Evolutionary conservation across 441 rosid genomes (phyloP), one percentile per base, ranked within the genome.

Genomic region (Populus hybrid): DNA sequence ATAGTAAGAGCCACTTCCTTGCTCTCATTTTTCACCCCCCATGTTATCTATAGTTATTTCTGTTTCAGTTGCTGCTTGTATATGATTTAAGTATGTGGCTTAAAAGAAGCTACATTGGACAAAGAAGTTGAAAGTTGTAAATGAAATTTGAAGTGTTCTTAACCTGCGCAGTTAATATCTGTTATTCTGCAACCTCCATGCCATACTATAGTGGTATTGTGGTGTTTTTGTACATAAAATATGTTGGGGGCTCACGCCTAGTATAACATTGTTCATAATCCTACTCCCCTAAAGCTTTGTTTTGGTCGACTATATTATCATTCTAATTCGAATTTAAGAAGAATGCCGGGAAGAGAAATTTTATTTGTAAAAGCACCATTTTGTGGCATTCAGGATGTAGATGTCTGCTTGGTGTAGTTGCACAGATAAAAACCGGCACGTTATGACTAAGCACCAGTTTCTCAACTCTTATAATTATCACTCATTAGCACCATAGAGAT

Each of bases 91-190:
- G 18, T 70, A 26, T 72, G 38, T 50, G 70, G 65, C 73, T 77
- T 42, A 26, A n/a, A 67, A 75, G 61, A 73, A 57, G 63, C 61
- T n/a, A 24, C 77, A 69, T 59, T 68, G 73, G 73, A 59, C 63
- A 74, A 80, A 78, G 32, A 75, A 76, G 64, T 34, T 46, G 78
- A 57, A 72, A 54, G n/a, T 18, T 83, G 85, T 82, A 84, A 73
- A 82, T 80, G 70, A 38, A 64, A 57, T 59, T 36, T 63, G 21
- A 23, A 40, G 30, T 38, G 70, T 63, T 72, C n/a, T 72, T 42
- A 73, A 71, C 83, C 26, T 30, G 32, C 32, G 70, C 5, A 72
- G 73, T 20, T n/a, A 40, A 67, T 16, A 23, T 26, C 5, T 70
- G 14, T 70, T 26, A 38, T 63, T 32, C 18, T 35, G 61, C 54